Evolutionary conservation across 208 protist species (phyloP), one percentile per base, ranked within the genome.

Genomic region (Angomonas ambiguus): DNA sequence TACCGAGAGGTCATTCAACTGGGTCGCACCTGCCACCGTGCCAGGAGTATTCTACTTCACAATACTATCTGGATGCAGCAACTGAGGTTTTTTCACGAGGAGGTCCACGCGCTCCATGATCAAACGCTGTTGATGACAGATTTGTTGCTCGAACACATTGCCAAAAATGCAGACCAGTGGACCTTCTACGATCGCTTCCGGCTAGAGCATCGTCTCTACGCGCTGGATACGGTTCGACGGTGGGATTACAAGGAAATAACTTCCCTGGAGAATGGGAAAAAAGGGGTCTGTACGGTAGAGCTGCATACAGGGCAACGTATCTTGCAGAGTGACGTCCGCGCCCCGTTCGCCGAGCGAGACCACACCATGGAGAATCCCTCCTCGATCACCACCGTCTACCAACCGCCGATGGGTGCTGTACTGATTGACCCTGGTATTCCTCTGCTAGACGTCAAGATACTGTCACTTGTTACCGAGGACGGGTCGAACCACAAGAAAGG

Each of bases 21-120:
- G 2, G 71, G 69, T 24, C 71, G 76, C 51, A 83, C 80, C 0
- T 93, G 87, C 51, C 71, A 69, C 27, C 53, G 35, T 83, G 82
- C 75, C 10, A 62, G 1, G 32, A 69, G 20, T n/a, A 56, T 91
- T 33, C 77, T 78, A 33, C 32, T 53, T 27, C 79, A 73, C 3
- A 83, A 88, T n/a, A 84, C 66, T 45, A 71, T 94, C 28, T 94
- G 88, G 88, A 60, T 64, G 62, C 53, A 65, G 34, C 88, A 94
- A 72, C 71, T 94, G 1, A 38, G 75, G 24, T 85, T 83, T 51
- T 83, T 91, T 51, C 73, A 81, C 49, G 41, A 67, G 1, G 82
- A 90, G 32, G 72, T 94, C 62, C 48, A 51, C 13, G 66, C 71
- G 51, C 72, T 91, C 58, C 76, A 82, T 3, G 75, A 79, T 28